Base-by-base conservation (phyloP, 106 monocot species). In the Amphibolis antarctica region DNA sequence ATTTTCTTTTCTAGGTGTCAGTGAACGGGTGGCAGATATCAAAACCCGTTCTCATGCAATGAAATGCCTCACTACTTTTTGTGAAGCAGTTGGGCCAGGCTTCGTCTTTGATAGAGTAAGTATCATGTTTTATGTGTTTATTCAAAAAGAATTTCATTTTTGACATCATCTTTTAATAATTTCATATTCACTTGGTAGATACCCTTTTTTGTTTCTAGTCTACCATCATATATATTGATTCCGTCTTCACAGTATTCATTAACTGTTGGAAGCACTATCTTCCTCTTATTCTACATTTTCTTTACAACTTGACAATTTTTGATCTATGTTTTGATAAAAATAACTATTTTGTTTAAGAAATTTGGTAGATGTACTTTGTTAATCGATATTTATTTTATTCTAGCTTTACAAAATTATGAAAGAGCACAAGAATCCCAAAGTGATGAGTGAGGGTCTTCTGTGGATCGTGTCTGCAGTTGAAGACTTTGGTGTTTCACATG, bases 391-490 rank as follows among this genome's bases (percentile, higher is more conserved):
- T 36, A 36, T 36, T 50, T 12, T 25, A 25, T 27, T 48, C 24
- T 70, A 98, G 98, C 75, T 98, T 23, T 98, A 91, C 73, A 98
- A 98, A 78, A 91, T 98, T 44, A 87, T 98, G 91, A 98, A 85
- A 63, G 98, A 91, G 55, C 98, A 98, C 71, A 91, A 91, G 68
- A 98, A 98, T 58, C 98, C 98, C 18, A 98, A 98, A 65, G 98
- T 98, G 59, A 87, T 98, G 17, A 98, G 91, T 71, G 98, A 98
- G 76, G 98, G 98, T 65, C 72, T 98, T 68, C 64, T 81, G 0
- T 98, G 98, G 98, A 98, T 98, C 80, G 91, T 98, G 24, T 85
- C 98, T 66, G 98, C 98, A 44, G 79, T 91, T 14, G 98, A 98
- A 42, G 98, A 98, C 77, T 98, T 98, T 81, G 91, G 98, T 55